These are phyloP conservation scores for Alternaria triticina DNA, from an alignment of 2,329 filamentous ascomycete species.

Conservation along the genomic window DNA sequence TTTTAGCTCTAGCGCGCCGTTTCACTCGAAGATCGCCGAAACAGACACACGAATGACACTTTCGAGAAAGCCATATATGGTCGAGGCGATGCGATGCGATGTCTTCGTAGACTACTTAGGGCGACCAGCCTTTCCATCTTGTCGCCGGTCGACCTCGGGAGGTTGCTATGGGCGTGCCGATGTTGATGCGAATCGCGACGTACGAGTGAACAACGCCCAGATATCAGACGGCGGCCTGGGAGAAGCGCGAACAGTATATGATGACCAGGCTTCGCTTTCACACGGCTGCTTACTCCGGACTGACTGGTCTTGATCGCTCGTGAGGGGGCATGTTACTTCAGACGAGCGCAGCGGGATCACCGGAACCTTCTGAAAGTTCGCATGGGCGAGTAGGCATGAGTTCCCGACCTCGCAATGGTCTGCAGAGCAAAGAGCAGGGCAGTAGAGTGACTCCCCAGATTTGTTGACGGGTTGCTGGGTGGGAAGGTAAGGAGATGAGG, in stretches of 20 bases:
- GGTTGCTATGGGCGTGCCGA: neutral
- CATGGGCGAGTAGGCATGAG: neutral
- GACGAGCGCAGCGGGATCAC: neutral
- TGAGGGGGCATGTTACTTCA: neutral
- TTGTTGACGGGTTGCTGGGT: neutral
- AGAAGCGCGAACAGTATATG: neutral
- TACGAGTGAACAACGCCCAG: neutral
- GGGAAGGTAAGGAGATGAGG: neutral
- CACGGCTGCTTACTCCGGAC: neutral
- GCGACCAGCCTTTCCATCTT: neutral
- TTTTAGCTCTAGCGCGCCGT: neutral
- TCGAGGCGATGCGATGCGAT: neutral
- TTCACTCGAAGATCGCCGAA: neutral
- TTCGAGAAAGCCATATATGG: neutral
- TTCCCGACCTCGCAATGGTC: neutral
- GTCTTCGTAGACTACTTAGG: neutral
- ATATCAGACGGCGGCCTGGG: neutral
- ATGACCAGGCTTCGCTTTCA: neutral
- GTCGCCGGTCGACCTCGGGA: neutral
- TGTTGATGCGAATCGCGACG: neutral
- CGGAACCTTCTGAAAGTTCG: neutral
- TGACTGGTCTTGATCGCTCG: neutral
- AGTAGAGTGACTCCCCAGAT: neutral
- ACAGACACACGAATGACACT: neutral
- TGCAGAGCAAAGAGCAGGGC: neutral